Evolutionary conservation across 1,139 yeast genomes (phyloP).

Genomic region (Blastobotrys elegans): DNA sequence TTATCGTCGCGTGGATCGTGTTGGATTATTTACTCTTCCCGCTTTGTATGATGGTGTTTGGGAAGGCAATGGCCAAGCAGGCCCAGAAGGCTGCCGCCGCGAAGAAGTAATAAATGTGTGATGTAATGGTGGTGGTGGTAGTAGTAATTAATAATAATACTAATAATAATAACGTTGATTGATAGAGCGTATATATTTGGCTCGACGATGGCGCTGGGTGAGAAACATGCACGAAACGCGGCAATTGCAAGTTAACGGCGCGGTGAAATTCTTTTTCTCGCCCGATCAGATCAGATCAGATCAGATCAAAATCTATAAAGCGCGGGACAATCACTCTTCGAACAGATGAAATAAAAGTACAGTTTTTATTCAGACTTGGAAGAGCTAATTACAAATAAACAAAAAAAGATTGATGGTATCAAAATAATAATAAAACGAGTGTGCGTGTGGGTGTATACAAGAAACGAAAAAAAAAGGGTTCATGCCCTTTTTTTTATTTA

Average conservation of each 20-base stretch:
- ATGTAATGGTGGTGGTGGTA: too few relatives aligned
- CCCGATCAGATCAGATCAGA: too few relatives aligned
- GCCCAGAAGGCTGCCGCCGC: neutral
- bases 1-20: constrained; percentile 55
- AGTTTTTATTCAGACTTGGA: neutral
- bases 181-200: too few relatives aligned
- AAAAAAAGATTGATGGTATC: neutral
- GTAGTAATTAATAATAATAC: too few relatives aligned
- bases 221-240: too few relatives aligned
- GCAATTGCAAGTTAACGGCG: too few relatives aligned
- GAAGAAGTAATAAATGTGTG: neutral
- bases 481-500: neutral
- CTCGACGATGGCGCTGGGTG: too few relatives aligned
- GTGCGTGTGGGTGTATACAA: neutral
- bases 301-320: too few relatives aligned
- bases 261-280: too few relatives aligned
- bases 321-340: too few relatives aligned
- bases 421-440: too few relatives aligned
- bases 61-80: constrained; percentile 3
- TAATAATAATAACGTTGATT: too few relatives aligned
- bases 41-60: constrained; percentile 35
- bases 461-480: neutral
- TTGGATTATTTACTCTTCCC: constrained; percentile 45
- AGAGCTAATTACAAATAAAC: neutral
- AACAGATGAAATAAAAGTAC: neutral